A percentile compares a stretch with the other conserved stretches of the same genome.
Evolutionary conservation across 2,329 filamentous ascomycete genomes (phyloP).

Genomic region (Venturia carpophila): DNA sequence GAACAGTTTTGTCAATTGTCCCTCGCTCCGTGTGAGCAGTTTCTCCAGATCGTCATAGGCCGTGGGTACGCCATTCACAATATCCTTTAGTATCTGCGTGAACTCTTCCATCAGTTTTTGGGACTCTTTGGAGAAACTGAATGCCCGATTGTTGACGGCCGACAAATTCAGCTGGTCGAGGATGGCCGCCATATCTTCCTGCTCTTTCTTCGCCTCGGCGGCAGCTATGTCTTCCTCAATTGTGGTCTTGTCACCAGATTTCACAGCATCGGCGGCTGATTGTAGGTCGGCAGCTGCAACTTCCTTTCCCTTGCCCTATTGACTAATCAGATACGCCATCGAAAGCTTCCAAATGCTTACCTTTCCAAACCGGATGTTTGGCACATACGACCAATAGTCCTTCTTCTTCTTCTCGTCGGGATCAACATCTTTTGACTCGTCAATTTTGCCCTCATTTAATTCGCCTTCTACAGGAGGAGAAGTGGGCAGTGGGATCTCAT

Average conservation of each 20-base stretch:
- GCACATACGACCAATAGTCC: conserved; percentile 18
- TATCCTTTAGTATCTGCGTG: conserved; percentile 83
- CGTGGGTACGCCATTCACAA: conserved; percentile 85
- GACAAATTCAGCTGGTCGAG: conserved; percentile 79
- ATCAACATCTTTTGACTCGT: conserved; percentile 19
- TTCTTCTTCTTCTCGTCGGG: conserved; percentile 26
- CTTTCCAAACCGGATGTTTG: conserved; percentile 13
- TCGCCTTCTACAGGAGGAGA: conserved; percentile 36
- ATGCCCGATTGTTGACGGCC: conserved; percentile 75
- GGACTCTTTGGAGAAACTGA: conserved; percentile 76
- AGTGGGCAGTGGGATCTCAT: conserved; percentile 43
- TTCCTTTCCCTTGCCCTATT: conserved; percentile 29
- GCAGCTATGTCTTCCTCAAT: conserved; percentile 22
- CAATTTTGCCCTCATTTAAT: conserved; percentile 24
- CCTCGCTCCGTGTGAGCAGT: conserved; percentile 55
- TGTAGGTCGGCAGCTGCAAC: conserved; percentile 30
- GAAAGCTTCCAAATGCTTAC: background rate
- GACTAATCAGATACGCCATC: background rate
- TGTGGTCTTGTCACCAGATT: conserved; percentile 27
- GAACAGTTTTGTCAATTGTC: conserved; percentile 57
- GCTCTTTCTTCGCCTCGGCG: conserved; percentile 44
- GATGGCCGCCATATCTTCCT: conserved; percentile 66
- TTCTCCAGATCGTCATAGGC: conserved; percentile 83
- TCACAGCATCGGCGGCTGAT: conserved; percentile 29
- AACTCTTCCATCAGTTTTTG: conserved; percentile 75